Conservation (phyloP, 148 eudicot species). For the Euryodendron excelsum region DNA sequence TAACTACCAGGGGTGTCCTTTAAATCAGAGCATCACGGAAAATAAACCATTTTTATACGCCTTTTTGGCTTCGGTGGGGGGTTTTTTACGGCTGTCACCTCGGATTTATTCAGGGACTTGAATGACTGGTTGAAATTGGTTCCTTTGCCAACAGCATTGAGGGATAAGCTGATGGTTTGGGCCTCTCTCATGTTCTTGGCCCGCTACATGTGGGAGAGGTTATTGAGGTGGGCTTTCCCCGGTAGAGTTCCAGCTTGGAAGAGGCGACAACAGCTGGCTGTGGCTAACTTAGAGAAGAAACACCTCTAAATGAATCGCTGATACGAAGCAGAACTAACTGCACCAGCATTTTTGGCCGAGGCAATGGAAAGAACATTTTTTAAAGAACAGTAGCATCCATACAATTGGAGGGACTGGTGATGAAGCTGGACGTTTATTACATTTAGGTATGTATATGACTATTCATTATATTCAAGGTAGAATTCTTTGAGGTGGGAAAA, state of each 20-base stretch:
- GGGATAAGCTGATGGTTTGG: conserved; percentile 78
- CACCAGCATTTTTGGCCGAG: background rate
- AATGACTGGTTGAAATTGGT: conserved; percentile 84
- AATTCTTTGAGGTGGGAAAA: background rate
- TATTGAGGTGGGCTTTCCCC: conserved; percentile 90
- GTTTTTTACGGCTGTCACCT: conserved; percentile 76
- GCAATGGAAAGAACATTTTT: background rate
- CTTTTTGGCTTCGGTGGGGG: conserved; percentile 67
- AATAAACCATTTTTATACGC: conserved; percentile 75
- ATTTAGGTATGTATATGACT: background rate
- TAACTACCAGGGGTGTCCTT: conserved; percentile 95
- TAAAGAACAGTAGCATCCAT: background rate
- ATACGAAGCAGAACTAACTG: background rate
- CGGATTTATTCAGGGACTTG: conserved; percentile 74
- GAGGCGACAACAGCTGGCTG: conserved; percentile 55
- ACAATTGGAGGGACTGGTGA: background rate
- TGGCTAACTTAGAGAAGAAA: conserved; percentile 49
- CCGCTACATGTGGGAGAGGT: conserved; percentile 79
- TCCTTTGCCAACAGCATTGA: conserved; percentile 64
- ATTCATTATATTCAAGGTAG: background rate
- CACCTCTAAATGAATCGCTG: conserved; percentile 9
- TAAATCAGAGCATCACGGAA: conserved; percentile 84
- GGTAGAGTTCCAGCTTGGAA: conserved; percentile 88
- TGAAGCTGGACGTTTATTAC: background rate
- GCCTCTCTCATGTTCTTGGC: conserved; percentile 62